Evolutionary conservation across 352 stramenopile genomes (phyloP).

Genomic region (Halophytophthora batemanensis): DNA sequence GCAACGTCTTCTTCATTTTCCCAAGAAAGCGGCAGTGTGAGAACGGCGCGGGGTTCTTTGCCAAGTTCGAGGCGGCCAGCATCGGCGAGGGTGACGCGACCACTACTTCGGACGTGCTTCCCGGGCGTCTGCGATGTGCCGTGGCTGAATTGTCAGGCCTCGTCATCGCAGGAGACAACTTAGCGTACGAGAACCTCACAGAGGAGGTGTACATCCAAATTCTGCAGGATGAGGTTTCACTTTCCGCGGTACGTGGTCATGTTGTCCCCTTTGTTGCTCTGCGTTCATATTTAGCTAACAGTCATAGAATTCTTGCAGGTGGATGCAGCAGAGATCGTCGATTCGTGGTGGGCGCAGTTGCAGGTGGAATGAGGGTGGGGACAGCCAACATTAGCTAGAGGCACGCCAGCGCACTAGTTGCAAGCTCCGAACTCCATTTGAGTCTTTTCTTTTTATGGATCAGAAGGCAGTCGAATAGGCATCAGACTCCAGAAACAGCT

Average conservation of each 20-base stretch:
- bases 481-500: too few relatives aligned
- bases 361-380: too few relatives aligned
- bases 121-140: slow-evolving; percentile 41
- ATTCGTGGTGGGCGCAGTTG: too few relatives aligned
- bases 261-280: background rate
- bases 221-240: slow-evolving; percentile 43
- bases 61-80: background rate
- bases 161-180: slow-evolving; percentile 35
- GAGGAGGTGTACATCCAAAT: slow-evolving; percentile 41
- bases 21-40: slow-evolving; percentile 53
- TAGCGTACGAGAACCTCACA: slow-evolving; percentile 27
- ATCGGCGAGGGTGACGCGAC: background rate
- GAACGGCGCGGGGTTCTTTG: slow-evolving; percentile 29
- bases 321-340: too few relatives aligned
- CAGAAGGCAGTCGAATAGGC: too few relatives aligned
- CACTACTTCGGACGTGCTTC: background rate
- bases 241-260: slow-evolving; percentile 34
- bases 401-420: too few relatives aligned
- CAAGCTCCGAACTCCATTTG: too few relatives aligned
- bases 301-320: too few relatives aligned
- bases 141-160: slow-evolving; percentile 63
- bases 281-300: too few relatives aligned
- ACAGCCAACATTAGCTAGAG: too few relatives aligned
- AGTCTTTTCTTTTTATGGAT: too few relatives aligned
- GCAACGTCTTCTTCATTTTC: slow-evolving; percentile 42